phyloP scores from a whole-genome alignment of 106 monocot species.

The Amphibolis antarctica region DNA sequence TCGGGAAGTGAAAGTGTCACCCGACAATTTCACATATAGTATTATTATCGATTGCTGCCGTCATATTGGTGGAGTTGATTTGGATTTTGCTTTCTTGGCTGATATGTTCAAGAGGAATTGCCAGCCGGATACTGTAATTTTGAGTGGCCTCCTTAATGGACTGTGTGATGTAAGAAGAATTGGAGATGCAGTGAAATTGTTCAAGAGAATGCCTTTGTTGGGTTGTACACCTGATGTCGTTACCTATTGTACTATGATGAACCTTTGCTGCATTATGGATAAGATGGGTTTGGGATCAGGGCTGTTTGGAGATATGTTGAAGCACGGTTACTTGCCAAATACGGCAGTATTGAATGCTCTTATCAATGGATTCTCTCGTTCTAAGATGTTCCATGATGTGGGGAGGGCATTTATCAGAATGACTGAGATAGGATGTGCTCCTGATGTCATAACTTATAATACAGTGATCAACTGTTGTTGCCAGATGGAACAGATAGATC shows the following conservation, averaged over 20 bases:
- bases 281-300: neutral
- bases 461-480: constrained; percentile 17
- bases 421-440: constrained; percentile 6
- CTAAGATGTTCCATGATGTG: constrained; percentile 11
- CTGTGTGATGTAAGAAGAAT: constrained; percentile 2
- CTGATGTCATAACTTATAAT: constrained; percentile 14
- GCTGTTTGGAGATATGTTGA: constrained; percentile 8
- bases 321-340: constrained; percentile 6
- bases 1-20: neutral
- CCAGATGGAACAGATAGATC: neutral
- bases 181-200: neutral
- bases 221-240: neutral
- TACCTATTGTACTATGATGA: constrained; percentile 3
- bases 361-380: constrained; percentile 21
- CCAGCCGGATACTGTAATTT: neutral
- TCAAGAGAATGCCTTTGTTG: constrained; percentile 2
- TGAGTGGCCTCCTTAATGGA: neutral
- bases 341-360: constrained; percentile 23
- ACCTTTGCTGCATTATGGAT: neutral
- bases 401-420: constrained; percentile 14
- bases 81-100: constrained; percentile 10
- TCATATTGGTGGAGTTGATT: neutral
- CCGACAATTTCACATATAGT: constrained; percentile 2
- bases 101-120: constrained; percentile 16
- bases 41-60: constrained; percentile 17